phyloP scores from a whole-genome alignment of 768 basidiomycete species.

The Kwoniella dendrophila region DNA sequence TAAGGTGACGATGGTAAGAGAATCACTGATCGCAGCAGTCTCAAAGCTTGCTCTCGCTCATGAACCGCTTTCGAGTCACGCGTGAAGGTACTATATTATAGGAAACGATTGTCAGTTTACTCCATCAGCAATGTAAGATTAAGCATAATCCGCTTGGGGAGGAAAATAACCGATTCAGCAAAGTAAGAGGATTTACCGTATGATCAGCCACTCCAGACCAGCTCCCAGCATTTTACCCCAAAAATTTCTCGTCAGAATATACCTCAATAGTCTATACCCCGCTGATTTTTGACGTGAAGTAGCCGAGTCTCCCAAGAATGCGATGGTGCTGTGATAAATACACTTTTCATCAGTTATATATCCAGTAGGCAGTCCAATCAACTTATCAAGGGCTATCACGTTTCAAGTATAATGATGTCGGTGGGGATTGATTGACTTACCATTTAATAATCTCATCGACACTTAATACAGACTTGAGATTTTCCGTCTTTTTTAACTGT shows the following conservation, averaged over 20 bases:
- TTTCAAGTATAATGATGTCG: too few species aligned
- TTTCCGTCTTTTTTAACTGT: slow-evolving; percentile 64
- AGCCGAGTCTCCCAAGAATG: slow-evolving; percentile 73
- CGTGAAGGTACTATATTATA: slow-evolving; percentile 64
- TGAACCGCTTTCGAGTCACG: slow-evolving; percentile 74
- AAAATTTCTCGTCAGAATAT: slow-evolving; percentile 74
- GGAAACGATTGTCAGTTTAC: too few species aligned
- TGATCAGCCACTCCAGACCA: slow-evolving; percentile 83
- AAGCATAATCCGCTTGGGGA: too few species aligned
- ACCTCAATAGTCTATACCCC: slow-evolving; percentile 80
- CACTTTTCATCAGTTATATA: slow-evolving; percentile 1
- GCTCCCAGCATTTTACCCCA: slow-evolving; percentile 67
- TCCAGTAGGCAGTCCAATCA: slow-evolving; percentile 7
- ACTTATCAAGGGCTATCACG: too few species aligned
- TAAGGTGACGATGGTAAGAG: slow-evolving; percentile 64
- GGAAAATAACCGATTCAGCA: too few species aligned
- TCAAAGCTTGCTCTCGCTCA: slow-evolving; percentile 88
- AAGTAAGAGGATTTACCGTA: slow-evolving; percentile 64
- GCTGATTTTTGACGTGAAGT: slow-evolving; percentile 75
- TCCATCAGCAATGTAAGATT: too few species aligned
- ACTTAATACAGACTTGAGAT: slow-evolving; percentile 75
- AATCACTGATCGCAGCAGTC: slow-evolving; percentile 79
- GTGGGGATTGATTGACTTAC: slow-evolving; percentile 60
- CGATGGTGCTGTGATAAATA: slow-evolving; percentile 66
- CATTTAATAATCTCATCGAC: slow-evolving; percentile 70